These are phyloP conservation scores for Saccharum officinarum DNA, from an alignment of 176 grass and related monocot species.

Conservation along the genomic window DNA sequence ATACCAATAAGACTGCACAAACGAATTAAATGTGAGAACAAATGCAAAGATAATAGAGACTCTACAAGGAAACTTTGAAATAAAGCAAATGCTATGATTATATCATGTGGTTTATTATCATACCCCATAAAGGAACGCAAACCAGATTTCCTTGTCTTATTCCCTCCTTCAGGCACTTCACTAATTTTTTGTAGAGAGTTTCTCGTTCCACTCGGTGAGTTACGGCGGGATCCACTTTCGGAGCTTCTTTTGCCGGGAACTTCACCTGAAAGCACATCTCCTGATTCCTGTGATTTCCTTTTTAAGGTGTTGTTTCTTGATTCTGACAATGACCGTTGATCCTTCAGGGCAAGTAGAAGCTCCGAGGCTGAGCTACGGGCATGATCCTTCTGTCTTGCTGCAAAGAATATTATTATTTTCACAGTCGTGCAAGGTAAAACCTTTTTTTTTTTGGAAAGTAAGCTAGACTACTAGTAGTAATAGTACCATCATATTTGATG, in stretches of 20 bases:
- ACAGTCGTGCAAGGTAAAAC: background rate
- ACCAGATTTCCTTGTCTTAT: conserved; percentile 69
- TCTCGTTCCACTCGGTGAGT: conserved; percentile 50
- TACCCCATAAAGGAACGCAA: conserved; percentile 74
- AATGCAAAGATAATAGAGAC: too few species aligned
- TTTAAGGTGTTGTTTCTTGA: conserved; percentile 47
- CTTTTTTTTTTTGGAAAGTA: too few species aligned
- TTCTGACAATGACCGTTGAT: conserved; percentile 63
- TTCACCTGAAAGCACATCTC: background rate
- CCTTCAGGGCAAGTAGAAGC: conserved; percentile 73
- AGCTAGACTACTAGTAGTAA: background rate
- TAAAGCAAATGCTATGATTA: too few species aligned
- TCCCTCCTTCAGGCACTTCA: conserved; percentile 63
- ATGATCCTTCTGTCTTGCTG: conserved; percentile 83
- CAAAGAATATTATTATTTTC: conserved; percentile 20
- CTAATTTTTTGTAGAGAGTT: conserved; percentile 80
- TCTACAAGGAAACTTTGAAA: too few species aligned
- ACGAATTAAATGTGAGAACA: too few species aligned
- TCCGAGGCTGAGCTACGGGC: conserved; percentile 82
- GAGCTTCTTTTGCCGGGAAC: conserved; percentile 55
- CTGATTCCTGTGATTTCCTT: conserved; percentile 67
- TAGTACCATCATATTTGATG: conserved; percentile 88
- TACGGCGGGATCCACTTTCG: conserved; percentile 44
- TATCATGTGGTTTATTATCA: too few species aligned
- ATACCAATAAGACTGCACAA: too few species aligned